Evolutionary conservation across 1,284 basidiomycete species (phyloP).

Genomic region (Trichosporon sp.): DNA sequence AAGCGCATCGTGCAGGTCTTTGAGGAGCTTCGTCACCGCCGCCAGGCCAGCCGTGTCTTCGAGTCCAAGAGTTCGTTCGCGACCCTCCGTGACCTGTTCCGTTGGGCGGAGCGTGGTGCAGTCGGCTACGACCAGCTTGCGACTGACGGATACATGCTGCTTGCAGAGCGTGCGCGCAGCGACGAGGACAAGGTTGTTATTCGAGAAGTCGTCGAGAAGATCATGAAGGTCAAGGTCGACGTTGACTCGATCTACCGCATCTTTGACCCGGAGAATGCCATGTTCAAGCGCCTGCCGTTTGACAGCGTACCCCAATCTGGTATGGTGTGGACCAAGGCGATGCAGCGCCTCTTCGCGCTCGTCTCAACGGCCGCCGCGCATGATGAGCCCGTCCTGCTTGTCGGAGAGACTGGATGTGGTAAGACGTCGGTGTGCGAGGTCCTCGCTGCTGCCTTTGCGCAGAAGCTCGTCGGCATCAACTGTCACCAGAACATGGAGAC

Average conservation of each 20-base stretch:
- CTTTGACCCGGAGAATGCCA: constrained; percentile 59
- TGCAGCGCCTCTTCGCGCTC: constrained; percentile 86
- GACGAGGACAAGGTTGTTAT: constrained; percentile 85
- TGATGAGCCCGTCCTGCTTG: constrained; percentile 94
- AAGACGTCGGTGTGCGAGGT: constrained; percentile 97
- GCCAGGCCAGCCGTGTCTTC: constrained; percentile 89
- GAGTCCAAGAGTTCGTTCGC: constrained; percentile 97
- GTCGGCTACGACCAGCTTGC: constrained; percentile 90
- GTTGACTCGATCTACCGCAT: constrained; percentile 70
- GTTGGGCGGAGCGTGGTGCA: constrained; percentile 91
- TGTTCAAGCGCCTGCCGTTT: constrained; percentile 44
- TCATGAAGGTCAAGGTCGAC: constrained; percentile 87
- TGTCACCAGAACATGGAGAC: constrained; percentile 99
- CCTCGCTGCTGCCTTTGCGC: constrained; percentile 70
- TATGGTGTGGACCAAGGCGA: constrained; percentile 88
- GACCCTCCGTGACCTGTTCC: constrained; percentile 93
- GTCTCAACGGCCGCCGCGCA: constrained; percentile 80
- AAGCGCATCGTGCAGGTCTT: constrained; percentile 90
- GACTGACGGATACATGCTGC: constrained; percentile 95
- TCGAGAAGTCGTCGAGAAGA: constrained; percentile 85
- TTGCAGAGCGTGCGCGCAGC: constrained; percentile 86
- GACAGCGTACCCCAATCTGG: constrained; percentile 41
- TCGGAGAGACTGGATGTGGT: constrained; percentile 96
- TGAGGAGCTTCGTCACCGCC: constrained; percentile 85
- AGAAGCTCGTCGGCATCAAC: constrained; percentile 75